A percentile compares a stretch with the other conserved stretches of the same genome.
phyloP scores from a whole-genome alignment of 768 basidiomycete genomes.

The Roridomyces roridus region DNA sequence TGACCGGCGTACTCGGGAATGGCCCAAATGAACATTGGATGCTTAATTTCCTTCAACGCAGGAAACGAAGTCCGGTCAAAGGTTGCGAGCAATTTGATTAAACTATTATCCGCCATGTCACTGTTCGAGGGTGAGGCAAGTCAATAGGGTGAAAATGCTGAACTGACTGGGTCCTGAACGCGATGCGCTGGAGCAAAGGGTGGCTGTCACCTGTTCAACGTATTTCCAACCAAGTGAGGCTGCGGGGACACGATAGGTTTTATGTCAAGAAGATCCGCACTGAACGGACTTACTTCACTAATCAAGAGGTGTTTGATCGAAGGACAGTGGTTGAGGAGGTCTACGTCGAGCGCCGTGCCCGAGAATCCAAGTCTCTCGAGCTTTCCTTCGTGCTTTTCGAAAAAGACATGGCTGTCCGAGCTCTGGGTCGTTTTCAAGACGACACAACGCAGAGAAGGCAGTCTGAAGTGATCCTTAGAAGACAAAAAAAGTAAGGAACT shows the following conservation, averaged over 20 bases:
- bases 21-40: neutral
- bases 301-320: neutral
- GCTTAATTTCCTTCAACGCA: conserved; percentile 1
- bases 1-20: no score
- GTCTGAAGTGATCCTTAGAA: neutral
- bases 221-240: neutral
- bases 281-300: no score
- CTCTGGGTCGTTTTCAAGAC: neutral
- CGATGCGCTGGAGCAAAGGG: conserved; percentile 1
- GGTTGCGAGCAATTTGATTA: neutral
- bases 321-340: neutral
- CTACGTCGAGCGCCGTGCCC: neutral
- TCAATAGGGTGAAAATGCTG: no score
- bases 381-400: conserved; percentile 6
- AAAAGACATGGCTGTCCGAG: neutral
- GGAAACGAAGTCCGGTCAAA: neutral
- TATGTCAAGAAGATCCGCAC: no score
- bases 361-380: neutral
- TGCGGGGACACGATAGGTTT: no score
- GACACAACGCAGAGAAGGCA: neutral
- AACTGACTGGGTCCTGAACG: neutral
- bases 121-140: no score
- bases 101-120: neutral
- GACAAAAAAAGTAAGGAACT: no score
- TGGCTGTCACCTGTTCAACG: neutral